Evolutionary conservation across 176 grass and related monocot genomes (phyloP).

Genomic region (Oryza glumipatula): DNA sequence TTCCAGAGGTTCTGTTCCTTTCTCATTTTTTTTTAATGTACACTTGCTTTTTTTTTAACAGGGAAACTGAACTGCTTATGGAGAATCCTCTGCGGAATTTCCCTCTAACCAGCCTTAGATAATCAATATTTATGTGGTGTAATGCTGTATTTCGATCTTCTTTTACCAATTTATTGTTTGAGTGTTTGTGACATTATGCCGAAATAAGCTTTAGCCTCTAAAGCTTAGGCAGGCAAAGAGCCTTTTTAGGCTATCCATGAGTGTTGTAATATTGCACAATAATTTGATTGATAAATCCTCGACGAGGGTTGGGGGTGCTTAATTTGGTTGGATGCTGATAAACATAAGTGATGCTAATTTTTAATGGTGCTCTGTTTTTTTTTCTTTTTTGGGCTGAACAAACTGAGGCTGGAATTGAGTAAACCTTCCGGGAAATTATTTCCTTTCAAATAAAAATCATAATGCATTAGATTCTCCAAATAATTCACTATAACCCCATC

Average conservation of each 20-base stretch:
- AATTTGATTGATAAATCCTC: not conserved
- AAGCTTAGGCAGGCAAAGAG: constrained; percentile 35
- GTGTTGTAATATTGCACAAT: constrained; percentile 19
- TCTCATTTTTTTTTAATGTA: constrained; percentile 18
- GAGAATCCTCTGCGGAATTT: constrained; percentile 92
- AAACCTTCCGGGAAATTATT: not conserved
- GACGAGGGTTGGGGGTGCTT: constrained; percentile 7
- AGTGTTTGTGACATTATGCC: constrained; percentile 26
- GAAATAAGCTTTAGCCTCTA: constrained; percentile 62
- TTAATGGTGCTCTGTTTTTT: not conserved
- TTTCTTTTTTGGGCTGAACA: not conserved
- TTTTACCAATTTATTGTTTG: constrained; percentile 29
- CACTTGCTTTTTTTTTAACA: constrained; percentile 46
- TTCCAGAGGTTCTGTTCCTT: not conserved
- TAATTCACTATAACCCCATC: constrained; percentile 4
- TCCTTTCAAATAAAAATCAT: constrained; percentile 21
- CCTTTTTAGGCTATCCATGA: not conserved
- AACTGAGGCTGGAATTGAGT: not conserved
- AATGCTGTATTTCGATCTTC: not conserved
- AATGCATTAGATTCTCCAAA: constrained; percentile 29
- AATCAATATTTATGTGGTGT: constrained; percentile 36
- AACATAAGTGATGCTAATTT: constrained; percentile 8
- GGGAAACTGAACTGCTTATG: constrained; percentile 95
- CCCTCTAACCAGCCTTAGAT: constrained; percentile 76
- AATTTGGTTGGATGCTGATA: not conserved